Conservation (phyloP, 768 basidiomycete genomes). For the Daedaleopsis sinensis region DNA sequence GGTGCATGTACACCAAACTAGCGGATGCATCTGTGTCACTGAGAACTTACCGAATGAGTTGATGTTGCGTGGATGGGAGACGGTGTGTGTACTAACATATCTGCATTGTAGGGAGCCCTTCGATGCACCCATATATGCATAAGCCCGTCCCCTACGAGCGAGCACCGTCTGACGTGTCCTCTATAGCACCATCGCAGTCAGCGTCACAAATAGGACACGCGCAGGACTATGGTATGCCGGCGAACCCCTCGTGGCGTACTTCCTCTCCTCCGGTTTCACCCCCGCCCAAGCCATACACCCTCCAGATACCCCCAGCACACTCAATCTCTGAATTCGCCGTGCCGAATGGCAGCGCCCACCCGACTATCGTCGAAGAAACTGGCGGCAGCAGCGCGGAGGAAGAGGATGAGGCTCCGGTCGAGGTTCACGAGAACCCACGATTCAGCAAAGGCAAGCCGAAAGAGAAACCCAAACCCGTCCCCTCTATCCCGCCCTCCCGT, state of each 20-base stretch:
- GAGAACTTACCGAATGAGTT: no score
- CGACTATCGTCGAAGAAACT: slow-evolving; percentile 25
- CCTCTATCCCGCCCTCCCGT: neutral
- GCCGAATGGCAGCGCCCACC: slow-evolving; percentile 25
- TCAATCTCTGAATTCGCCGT: slow-evolving; percentile 44
- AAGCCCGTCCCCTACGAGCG: slow-evolving; percentile 25
- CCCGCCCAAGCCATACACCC: slow-evolving; percentile 24
- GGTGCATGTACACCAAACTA: no score
- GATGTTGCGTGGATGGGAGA: neutral
- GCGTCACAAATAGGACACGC: slow-evolving; percentile 58
- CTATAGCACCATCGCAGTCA: slow-evolving; percentile 75
- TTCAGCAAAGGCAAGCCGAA: slow-evolving; percentile 35
- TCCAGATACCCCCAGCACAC: slow-evolving; percentile 56
- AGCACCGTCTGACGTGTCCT: slow-evolving; percentile 57
- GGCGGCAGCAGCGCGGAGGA: slow-evolving; percentile 40
- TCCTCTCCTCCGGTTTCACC: slow-evolving; percentile 19
- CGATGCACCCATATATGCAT: slow-evolving; percentile 20
- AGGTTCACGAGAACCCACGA: slow-evolving; percentile 59
- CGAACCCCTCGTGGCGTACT: slow-evolving; percentile 17
- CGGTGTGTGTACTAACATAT: neutral
- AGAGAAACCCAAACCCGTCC: neutral
- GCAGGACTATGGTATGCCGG: neutral
- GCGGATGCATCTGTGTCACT: no score
- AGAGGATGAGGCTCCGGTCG: slow-evolving; percentile 39
- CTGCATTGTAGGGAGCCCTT: slow-evolving; percentile 4